Percentiles rank a stretch among this genome's conserved stretches.
Evolutionary conservation across 2,329 filamentous ascomycete species (phyloP).

Genomic region (Monosporascus cannonballus): DNA sequence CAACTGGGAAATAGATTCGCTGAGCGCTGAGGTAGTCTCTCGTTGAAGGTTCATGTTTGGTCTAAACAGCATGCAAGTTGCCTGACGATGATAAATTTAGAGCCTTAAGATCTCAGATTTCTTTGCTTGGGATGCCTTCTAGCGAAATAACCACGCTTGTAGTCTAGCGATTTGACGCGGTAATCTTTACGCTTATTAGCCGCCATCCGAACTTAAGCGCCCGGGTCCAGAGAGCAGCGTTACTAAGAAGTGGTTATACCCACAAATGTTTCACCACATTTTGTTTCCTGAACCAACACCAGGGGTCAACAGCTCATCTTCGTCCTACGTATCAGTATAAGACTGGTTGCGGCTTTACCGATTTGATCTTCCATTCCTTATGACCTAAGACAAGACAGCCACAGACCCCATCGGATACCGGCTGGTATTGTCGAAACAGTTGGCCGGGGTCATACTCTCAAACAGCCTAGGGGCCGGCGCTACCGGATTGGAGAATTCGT

Average conservation of each 20-base stretch:
- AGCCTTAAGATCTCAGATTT: not conserved
- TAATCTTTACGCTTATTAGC: too few species aligned
- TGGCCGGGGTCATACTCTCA: not conserved
- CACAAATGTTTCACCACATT: not conserved
- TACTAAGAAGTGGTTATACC: not conserved
- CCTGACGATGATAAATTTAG: not conserved
- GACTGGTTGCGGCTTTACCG: too few species aligned
- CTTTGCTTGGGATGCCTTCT: not conserved
- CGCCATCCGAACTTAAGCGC: too few species aligned
- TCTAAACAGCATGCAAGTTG: not conserved
- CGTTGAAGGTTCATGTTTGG: too few species aligned
- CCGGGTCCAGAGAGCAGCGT: too few species aligned
- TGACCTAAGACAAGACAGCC: too few species aligned
- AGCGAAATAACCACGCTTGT: too few species aligned
- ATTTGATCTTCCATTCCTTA: not conserved
- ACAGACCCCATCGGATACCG: not conserved
- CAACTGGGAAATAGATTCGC: too few species aligned
- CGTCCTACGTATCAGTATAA: too few species aligned
- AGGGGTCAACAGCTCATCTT: not conserved
- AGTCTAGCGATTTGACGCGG: too few species aligned
- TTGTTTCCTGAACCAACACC: not conserved
- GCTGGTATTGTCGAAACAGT: not conserved
- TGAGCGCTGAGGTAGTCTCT: too few species aligned
- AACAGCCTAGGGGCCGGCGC: not conserved
- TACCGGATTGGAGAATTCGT: not conserved